phyloP scores from a whole-genome alignment of 2,329 filamentous ascomycete species.

The Trichoderma pleuroti region DNA sequence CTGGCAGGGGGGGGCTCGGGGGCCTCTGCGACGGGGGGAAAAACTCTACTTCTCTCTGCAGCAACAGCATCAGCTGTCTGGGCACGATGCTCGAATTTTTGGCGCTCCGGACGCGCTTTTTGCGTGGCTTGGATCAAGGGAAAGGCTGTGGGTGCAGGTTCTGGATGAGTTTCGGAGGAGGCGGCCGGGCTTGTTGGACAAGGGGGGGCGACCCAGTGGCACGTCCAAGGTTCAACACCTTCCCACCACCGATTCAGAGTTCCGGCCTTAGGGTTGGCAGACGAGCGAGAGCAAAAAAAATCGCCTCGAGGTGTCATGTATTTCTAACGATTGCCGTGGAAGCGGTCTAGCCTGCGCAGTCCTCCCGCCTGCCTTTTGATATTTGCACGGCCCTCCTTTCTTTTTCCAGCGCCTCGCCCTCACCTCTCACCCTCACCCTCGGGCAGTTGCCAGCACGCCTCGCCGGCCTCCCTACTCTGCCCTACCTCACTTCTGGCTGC shows the following conservation, averaged over 20 bases:
- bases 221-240: conserved; percentile 21
- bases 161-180: conserved; percentile 25
- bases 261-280: conserved; percentile 1
- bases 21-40: background rate
- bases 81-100: conserved; percentile 30
- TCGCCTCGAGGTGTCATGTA: background rate
- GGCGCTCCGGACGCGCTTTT: conserved; percentile 32
- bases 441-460: conserved; percentile 4
- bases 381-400: conserved; percentile 1
- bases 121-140: conserved; percentile 25
- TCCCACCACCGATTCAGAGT: conserved; percentile 18
- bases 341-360: background rate
- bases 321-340: background rate
- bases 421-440: background rate
- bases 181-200: conserved; percentile 26
- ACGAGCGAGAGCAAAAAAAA: conserved; percentile 8
- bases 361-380: conserved; percentile 5
- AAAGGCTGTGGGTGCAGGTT: conserved; percentile 26
- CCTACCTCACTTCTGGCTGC: background rate
- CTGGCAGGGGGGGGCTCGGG: background rate
- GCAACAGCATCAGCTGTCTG: conserved; percentile 32
- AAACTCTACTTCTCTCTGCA: conserved; percentile 28
- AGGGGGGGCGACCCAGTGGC: conserved; percentile 26
- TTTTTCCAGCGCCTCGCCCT: background rate
- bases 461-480: background rate